Percentiles rank a stretch among this genome's conserved stretches.
Conservation (phyloP, 176 grass and related monocot genomes). For the Alloteropsis semialata region DNA sequence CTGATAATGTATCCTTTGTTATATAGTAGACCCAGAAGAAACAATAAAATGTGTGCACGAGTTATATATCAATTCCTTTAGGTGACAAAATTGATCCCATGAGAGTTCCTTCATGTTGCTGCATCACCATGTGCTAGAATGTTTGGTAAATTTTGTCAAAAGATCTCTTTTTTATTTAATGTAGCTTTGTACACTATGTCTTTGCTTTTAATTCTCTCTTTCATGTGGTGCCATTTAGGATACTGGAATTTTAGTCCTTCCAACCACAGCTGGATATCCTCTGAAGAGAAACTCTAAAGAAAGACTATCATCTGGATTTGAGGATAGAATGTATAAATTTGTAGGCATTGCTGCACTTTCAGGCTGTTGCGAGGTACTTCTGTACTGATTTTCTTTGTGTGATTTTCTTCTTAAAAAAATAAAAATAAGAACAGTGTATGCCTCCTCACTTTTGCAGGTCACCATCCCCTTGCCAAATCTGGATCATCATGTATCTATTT, state of each 20-base stretch:
- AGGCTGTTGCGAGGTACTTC: constrained; percentile 88
- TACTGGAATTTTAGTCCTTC: constrained; percentile 85
- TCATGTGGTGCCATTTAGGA: constrained; percentile 54
- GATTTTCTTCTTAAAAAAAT: neutral
- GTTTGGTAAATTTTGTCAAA: neutral
- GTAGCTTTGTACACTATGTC: neutral
- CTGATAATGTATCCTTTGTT: neutral
- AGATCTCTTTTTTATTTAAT: neutral
- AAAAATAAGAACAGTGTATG: neutral
- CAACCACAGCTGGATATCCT: constrained; percentile 79
- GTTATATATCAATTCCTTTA: constrained; percentile 8
- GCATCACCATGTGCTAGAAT: neutral
- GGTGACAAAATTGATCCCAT: neutral
- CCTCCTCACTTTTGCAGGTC: constrained; percentile 57
- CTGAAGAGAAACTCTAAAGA: constrained; percentile 71
- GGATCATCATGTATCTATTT: constrained; percentile 70
- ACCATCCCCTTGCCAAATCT: constrained; percentile 75
- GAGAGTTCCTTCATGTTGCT: neutral
- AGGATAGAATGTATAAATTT: constrained; percentile 70
- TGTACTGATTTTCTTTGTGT: constrained; percentile 15
- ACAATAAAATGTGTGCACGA: neutral
- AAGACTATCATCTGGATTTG: constrained; percentile 64
- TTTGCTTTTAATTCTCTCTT: constrained; percentile 15
- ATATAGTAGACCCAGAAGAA: constrained; percentile 1
- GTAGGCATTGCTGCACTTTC: constrained; percentile 82